These are phyloP conservation scores for Candida vaughaniae DNA, from an alignment of 805 yeast genomes.

Conservation along the genomic window DNA sequence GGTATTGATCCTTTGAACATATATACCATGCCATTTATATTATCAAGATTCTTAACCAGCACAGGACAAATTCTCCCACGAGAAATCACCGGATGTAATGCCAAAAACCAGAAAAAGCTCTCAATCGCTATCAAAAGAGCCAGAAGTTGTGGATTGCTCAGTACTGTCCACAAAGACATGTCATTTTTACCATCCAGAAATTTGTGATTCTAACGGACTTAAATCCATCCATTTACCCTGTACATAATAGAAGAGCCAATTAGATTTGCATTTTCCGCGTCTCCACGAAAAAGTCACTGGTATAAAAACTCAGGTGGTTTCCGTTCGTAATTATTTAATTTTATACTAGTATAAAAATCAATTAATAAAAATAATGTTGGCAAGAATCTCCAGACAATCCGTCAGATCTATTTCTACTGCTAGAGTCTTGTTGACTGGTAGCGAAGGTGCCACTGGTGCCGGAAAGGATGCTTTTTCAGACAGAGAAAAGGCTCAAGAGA, in stretches of 20 bases:
- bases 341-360: not conserved
- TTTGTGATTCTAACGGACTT: too few relatives aligned
- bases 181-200: conserved; percentile 42
- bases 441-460: conserved; percentile 23
- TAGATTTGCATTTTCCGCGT: not conserved
- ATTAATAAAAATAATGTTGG: conserved; percentile 15
- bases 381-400: conserved; percentile 16
- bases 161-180: conserved; percentile 67
- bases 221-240: too few relatives aligned
- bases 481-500: conserved; percentile 93
- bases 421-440: conserved; percentile 21
- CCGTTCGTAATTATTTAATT: conserved; percentile 16
- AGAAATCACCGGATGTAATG: conserved; percentile 64
- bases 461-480: conserved; percentile 47
- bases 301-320: conserved; percentile 14
- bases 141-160: conserved; percentile 75
- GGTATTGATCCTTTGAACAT: conserved; percentile 68
- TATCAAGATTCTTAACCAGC: conserved; percentile 63
- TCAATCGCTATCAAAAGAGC: conserved; percentile 79
- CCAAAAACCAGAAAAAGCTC: conserved; percentile 65
- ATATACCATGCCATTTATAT: conserved; percentile 68
- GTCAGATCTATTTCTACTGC: conserved; percentile 31
- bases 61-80: conserved; percentile 79
- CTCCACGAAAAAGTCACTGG: not conserved
- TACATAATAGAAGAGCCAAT: conserved; percentile 1